These are phyloP conservation scores for Diaporthe citri DNA, from an alignment of 2,329 filamentous ascomycete species.

Conservation along the genomic window DNA sequence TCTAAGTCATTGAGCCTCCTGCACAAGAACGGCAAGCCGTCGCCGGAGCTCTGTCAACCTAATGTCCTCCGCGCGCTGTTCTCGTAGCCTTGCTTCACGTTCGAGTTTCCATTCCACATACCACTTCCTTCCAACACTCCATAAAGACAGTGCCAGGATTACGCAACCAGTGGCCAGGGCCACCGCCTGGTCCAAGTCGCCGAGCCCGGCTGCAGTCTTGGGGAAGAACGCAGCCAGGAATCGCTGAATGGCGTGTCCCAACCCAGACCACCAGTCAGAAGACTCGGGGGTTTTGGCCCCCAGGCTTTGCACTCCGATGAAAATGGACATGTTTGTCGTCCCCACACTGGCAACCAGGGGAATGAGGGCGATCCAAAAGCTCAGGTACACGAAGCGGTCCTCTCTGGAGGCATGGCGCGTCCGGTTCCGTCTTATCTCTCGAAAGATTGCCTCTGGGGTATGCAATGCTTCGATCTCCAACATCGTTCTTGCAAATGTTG, in stretches of 20 bases:
- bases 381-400: background rate
- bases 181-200: background rate
- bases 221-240: background rate
- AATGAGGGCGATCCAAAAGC: background rate
- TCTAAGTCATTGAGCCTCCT: background rate
- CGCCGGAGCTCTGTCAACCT: background rate
- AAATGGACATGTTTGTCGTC: background rate
- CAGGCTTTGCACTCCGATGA: background rate
- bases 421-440: background rate
- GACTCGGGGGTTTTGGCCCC: background rate
- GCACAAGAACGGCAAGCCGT: background rate
- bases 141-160: background rate
- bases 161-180: background rate
- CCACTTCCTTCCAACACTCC: background rate
- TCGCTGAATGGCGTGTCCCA: background rate
- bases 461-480: background rate
- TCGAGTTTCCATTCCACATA: background rate
- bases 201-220: background rate
- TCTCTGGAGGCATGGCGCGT: rapidly evolving
- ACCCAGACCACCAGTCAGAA: background rate
- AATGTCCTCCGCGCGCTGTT: background rate
- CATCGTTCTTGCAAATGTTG: background rate
- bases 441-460: background rate
- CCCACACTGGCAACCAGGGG: rapidly evolving
- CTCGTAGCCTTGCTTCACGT: background rate